Conservation (phyloP, 2,329 filamentous ascomycete species). For the Venturia effusa region DNA sequence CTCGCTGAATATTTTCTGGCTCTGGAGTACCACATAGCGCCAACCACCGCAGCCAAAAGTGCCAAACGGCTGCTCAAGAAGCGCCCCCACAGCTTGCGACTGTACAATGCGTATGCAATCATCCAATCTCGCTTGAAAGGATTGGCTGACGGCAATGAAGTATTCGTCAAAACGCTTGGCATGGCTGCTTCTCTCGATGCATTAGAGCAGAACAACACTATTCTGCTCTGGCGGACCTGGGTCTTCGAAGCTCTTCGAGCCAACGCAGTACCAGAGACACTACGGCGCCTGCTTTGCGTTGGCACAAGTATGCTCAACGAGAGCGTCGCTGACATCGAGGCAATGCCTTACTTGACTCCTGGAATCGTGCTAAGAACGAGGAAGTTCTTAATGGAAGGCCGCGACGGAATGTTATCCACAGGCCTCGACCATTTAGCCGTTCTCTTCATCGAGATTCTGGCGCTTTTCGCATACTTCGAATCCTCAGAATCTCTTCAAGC, state of each 20-base stretch:
- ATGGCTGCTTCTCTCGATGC: conserved; percentile 37
- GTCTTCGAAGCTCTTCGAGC: conserved; percentile 54
- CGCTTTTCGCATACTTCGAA: conserved; percentile 2
- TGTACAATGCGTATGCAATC: conserved; percentile 73
- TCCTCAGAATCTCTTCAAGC: neutral
- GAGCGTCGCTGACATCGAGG: neutral
- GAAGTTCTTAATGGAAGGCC: neutral
- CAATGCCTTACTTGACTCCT: conserved; percentile 7
- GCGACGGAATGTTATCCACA: conserved; percentile 7
- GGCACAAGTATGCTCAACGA: conserved; percentile 14
- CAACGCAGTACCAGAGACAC: conserved; percentile 24
- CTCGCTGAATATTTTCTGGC: conserved; percentile 62
- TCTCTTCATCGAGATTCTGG: conserved; percentile 25
- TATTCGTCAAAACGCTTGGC: conserved; percentile 57
- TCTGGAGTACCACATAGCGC: conserved; percentile 35
- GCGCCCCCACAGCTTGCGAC: conserved; percentile 48
- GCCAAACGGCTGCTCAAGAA: conserved; percentile 66
- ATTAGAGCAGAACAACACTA: conserved; percentile 24
- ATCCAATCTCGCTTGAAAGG: conserved; percentile 55
- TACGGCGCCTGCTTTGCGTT: conserved; percentile 24
- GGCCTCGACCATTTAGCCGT: conserved; percentile 27
- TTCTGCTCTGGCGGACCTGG: conserved; percentile 50
- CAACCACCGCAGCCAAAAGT: conserved; percentile 48
- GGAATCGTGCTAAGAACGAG: conserved; percentile 15
- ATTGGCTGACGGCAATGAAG: conserved; percentile 46